Conservation (phyloP, 306 rosid genomes). For the Inga leiocalycina region DNA sequence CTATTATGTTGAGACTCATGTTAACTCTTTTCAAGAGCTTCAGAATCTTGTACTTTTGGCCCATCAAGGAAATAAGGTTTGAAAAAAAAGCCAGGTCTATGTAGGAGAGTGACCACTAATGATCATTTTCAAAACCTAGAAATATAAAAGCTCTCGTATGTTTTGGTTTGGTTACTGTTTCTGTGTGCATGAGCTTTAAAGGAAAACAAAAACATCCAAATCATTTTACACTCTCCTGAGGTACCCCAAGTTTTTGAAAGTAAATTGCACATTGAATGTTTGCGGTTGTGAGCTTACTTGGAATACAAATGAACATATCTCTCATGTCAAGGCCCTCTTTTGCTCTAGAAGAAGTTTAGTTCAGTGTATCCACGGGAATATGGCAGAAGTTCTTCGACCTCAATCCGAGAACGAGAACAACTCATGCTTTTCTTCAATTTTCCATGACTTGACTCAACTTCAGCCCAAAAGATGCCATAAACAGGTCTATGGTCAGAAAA, state of each 20-base stretch:
- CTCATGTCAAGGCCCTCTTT: constrained; percentile 42
- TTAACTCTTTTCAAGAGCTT: constrained; percentile 28
- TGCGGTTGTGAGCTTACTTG: constrained; percentile 45
- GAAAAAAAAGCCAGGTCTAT: neutral
- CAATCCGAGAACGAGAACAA: constrained; percentile 82
- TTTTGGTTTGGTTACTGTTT: constrained; percentile 20
- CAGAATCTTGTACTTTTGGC: constrained; percentile 42
- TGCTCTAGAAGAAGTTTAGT: constrained; percentile 81
- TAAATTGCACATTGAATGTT: constrained; percentile 12
- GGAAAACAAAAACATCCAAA: neutral
- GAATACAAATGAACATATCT: constrained; percentile 42
- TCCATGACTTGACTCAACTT: constrained; percentile 85
- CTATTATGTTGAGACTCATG: constrained; percentile 26
- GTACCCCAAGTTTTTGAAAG: neutral
- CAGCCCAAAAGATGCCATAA: constrained; percentile 92
- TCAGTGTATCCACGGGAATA: constrained; percentile 95
- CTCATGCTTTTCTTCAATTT: constrained; percentile 88
- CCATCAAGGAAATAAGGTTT: constrained; percentile 15
- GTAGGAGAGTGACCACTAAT: neutral
- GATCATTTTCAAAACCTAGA: neutral
- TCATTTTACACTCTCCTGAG: neutral
- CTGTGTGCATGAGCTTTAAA: constrained; percentile 22
- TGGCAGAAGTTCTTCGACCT: constrained; percentile 90
- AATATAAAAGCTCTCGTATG: constrained; percentile 7
- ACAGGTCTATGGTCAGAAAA: constrained; percentile 98